Base-by-base conservation (phyloP, 1,284 basidiomycete genomes). In the Meira miltonrushii region DNA sequence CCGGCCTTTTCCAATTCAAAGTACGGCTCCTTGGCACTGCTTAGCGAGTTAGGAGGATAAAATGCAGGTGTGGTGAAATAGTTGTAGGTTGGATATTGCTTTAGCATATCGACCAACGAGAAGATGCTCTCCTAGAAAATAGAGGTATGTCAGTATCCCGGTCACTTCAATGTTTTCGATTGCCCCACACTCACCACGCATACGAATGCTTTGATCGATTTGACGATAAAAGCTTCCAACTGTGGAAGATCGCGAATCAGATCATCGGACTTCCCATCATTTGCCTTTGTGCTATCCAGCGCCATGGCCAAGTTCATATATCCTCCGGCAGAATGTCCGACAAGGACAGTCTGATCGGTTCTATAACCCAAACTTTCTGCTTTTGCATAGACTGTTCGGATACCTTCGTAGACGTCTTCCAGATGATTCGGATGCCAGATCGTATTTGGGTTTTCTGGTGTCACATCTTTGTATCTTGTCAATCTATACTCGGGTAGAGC, bases 161-260 rank as follows among this genome's bases (percentile, higher is more conserved):
- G 8, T 39, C 6, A 2, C 17, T 12, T 21, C 49, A 9, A 52
- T 52, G 8, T 9, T 19, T 25, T 19, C 17, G 37, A 17, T 8
- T 7, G 19, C 3, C 3, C 15, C 41, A 48, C 17, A 53, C 50
- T 53, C 37, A 53, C 50, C 6, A 53, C 39, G 7, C 17, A 17
- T 39, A 53, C 50, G 28, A 15, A 53, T n/a, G 50, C 5, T 41
- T 39, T 53, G 19, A 53, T 53, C 13, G 50, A 39, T n/a, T 39
- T 19, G 11, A 17, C n/a, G 4, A 41, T 39, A 6, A 8, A 13
- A 4, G 13, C 17, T 13, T n/a, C 13, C 2, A 53, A 5, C 50
- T 19, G 2, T 37, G 50, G 50, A 19, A 39, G n/a, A 23, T 39
- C 28, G 11, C 38, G 39, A 28, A 53, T 23, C 17, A 44, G 17